Base-by-base conservation (phyloP, 805 yeast species). In the Wickerhamomyces hampshirensis region DNA sequence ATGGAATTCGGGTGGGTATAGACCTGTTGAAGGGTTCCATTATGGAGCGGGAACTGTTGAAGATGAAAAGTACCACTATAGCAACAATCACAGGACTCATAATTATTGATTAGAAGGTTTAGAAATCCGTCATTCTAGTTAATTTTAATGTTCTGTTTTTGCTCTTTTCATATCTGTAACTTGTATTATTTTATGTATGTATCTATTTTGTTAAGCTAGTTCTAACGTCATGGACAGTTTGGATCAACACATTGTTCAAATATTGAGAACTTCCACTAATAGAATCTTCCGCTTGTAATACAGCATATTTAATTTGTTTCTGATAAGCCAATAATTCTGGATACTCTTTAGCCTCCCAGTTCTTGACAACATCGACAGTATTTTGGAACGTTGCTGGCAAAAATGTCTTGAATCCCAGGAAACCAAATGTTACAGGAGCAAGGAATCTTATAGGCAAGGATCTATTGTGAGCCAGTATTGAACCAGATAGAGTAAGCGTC, bases 401-500 rank as follows among this genome's bases (percentile, higher is more conserved):
- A 54, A 66, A 64, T 17, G 57, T 49, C 23, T 50, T 55, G 52
- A 71, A 69, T 5, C 68, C 62, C 13, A 63, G 62, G 12, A 65
- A 53, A 23, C 80, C 83, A 44, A 76, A 66, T 0, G 65, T 33
- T 12, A 71, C 34, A 2, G 85, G 84, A 4, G 75, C 58, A 4
- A 69, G 23, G 42, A 76, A 72, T 44, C 85, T 65, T 5, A 69
- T 26, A 1, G 75, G 74, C 8, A 76, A 53, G 1, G 69, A 48
- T 46, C 73, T 65, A 43, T 63, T 69, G 39, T 67, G 65, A 12
- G 66, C 73, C 23, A 74, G 42, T 38, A 80, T 71, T 3, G 83
- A 75, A 10, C 83, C 82, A 2, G 75, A 50, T 42, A 80, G 68
- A 4, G 79, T 58, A 5, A 71, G 63, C 1, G 84, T 76, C 27